Percentiles rank a stretch among this genome's conserved stretches.
Evolutionary conservation across 768 basidiomycete genomes (phyloP).

Genomic region (Russula abietina): DNA sequence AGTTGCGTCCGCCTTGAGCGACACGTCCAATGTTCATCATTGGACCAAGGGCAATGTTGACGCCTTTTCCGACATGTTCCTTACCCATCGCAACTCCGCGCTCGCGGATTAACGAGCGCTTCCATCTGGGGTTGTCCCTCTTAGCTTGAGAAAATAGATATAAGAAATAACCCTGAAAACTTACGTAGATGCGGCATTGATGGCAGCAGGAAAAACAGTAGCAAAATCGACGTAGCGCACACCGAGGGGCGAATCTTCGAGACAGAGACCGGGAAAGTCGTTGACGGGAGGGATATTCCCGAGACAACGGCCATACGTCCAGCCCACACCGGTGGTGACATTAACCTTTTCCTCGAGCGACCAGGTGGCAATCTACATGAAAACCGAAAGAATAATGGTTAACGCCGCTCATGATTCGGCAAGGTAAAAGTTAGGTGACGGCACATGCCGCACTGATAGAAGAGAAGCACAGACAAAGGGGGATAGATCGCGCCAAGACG

Average conservation of each 20-base stretch:
- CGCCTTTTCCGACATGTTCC: slow-evolving; percentile 81
- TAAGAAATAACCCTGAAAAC: slow-evolving; percentile 25
- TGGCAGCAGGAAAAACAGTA: slow-evolving; percentile 76
- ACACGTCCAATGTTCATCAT: slow-evolving; percentile 87
- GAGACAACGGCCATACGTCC: slow-evolving; percentile 60
- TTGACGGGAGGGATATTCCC: slow-evolving; percentile 55
- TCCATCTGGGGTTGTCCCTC: slow-evolving; percentile 44
- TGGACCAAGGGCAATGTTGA: too few species aligned
- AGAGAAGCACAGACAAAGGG: not conserved
- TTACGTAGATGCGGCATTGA: slow-evolving; percentile 78
- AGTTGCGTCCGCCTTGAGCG: slow-evolving; percentile 78
- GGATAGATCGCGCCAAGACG: not conserved
- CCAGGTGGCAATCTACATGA: slow-evolving; percentile 12
- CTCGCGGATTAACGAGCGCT: slow-evolving; percentile 67
- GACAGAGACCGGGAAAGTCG: too few species aligned
- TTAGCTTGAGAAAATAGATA: not conserved
- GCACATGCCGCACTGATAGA: not conserved
- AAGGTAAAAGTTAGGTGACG: not conserved
- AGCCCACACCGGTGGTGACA: slow-evolving; percentile 36
- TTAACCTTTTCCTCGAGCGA: slow-evolving; percentile 25
- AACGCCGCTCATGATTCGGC: not conserved
- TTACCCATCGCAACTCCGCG: slow-evolving; percentile 75
- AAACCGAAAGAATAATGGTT: not conserved
- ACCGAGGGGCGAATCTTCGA: slow-evolving; percentile 74
- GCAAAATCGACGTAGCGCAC: slow-evolving; percentile 69